phyloP scores from a whole-genome alignment of 768 basidiomycete species.

The Guyanaporus albipodus region DNA sequence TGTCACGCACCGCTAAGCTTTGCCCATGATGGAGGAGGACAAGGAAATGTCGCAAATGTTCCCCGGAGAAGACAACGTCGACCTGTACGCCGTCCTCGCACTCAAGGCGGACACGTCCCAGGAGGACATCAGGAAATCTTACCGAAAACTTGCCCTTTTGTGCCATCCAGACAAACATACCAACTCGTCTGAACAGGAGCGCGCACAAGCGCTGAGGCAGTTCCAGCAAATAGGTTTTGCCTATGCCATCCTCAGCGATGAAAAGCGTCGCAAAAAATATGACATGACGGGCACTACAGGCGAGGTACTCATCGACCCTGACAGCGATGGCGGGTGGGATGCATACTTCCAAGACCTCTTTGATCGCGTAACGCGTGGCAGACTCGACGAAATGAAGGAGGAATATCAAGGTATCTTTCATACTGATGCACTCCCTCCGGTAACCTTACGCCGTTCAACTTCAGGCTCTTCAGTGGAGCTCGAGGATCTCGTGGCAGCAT shows the following conservation, averaged over 20 bases:
- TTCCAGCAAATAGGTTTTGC: slow-evolving; percentile 96
- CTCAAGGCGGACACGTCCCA: slow-evolving; percentile 49
- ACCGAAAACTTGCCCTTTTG: slow-evolving; percentile 75
- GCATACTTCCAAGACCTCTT: slow-evolving; percentile 91
- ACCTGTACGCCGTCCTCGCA: slow-evolving; percentile 74
- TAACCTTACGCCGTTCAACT: background rate
- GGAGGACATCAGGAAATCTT: slow-evolving; percentile 78
- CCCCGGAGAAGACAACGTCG: slow-evolving; percentile 62
- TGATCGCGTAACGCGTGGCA: slow-evolving; percentile 78
- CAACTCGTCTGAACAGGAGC: slow-evolving; percentile 51
- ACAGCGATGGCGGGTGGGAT: slow-evolving; percentile 85
- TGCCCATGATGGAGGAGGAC: slow-evolving; percentile 61
- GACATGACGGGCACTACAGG: slow-evolving; percentile 84
- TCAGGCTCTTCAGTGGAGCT: slow-evolving; percentile 84
- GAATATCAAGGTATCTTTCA: slow-evolving; percentile 73
- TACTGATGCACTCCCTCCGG: background rate
- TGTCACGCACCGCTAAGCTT: background rate
- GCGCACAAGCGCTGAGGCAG: slow-evolving; percentile 64
- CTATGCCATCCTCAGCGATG: slow-evolving; percentile 83
- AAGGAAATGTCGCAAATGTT: slow-evolving; percentile 69
- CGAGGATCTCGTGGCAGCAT: slow-evolving; percentile 74
- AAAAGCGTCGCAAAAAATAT: slow-evolving; percentile 69
- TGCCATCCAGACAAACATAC: slow-evolving; percentile 92
- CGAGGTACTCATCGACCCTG: slow-evolving; percentile 67
- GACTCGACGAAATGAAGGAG: slow-evolving; percentile 89